Conservation (phyloP, 192 early-diverging fungal genomes). For the Physocladia obscura region DNA sequence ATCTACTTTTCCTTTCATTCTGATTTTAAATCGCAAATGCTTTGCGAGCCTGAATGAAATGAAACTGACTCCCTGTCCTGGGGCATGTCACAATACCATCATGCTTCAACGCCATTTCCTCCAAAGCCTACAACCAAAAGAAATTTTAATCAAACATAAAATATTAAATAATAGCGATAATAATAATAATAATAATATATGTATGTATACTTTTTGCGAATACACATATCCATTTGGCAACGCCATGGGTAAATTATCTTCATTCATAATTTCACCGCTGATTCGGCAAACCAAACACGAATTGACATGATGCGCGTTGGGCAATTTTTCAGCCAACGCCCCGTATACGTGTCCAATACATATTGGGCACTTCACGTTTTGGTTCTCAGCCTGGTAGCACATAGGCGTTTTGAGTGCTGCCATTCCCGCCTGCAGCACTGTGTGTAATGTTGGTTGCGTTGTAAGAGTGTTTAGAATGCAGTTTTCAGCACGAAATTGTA, state of each 20-base stretch:
- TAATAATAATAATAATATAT: background rate
- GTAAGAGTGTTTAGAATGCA: constrained; percentile 89
- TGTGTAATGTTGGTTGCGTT: constrained; percentile 76
- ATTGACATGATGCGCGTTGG: constrained; percentile 93
- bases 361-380: constrained; percentile 93
- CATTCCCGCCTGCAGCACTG: constrained; percentile 92
- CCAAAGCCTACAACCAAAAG: constrained; percentile 31
- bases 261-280: constrained; percentile 91
- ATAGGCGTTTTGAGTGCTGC: constrained; percentile 88
- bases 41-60: constrained; percentile 34
- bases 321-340: constrained; percentile 76
- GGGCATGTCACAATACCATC: constrained; percentile 40
- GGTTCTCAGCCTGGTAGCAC: constrained; percentile 74
- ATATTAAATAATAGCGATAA: background rate
- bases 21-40: constrained; percentile 37
- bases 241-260: constrained; percentile 92
- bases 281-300: constrained; percentile 91
- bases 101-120: constrained; percentile 40
- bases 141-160: background rate
- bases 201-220: constrained; percentile 65
- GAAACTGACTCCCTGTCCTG: constrained; percentile 32
- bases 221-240: constrained; percentile 97
- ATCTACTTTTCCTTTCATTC: background rate
- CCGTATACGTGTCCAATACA: constrained; percentile 85
- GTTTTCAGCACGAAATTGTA: constrained; percentile 82